Evolutionary conservation across 495 filamentous ascomycete genomes (phyloP), one percentile per base, ranked within the genome.

Genomic region (Xylona heveae): DNA sequence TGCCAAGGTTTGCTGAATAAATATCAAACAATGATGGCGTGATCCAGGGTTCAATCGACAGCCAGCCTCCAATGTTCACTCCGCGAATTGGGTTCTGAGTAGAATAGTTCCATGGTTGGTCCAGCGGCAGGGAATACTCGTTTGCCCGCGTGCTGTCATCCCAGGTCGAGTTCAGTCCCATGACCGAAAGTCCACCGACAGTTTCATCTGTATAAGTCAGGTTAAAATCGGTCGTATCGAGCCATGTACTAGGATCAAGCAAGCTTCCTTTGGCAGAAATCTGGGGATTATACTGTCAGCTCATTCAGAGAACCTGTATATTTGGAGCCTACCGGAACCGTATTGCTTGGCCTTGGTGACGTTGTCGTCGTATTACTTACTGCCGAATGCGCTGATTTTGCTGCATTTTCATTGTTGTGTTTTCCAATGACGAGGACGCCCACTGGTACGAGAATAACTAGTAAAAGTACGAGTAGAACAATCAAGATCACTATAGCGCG

Each of bases 11-110:
- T 1, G 52, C 42, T 31, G 65, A 59, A 53, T 79, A 92, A 5
- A 39, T 39, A 1, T 71, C 51, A 46, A 99, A 99, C 19, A 94
- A 59, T 1, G 82, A 92, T 0, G 90, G 90, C 10, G 75, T 82
- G 45, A 99, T 94, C 44, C 91, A 93, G 0, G 90, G 90, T 40
- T 99, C 90, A 5, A 99, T 55, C 0, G 74, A 77, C 2, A 99
- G 64, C 90, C 88, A 99, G 18, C 90, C 90, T 22, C 90, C 88
- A 3, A 95, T 42, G 48, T 94, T 99, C 15, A 95, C 77, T 2
- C 90, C 90, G 1, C 84, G 68, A 17, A 88, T 80, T 4, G 82
- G 83, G n/a, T n/a, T n/a, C 29, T 55, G 66, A 2, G 63, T 66
- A 1, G 77, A 68, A 45, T 95, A 99, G n/a, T 68, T 56, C 31